These are phyloP conservation scores for Pythium phragmitis DNA, from an alignment of 352 stramenopile species.

Conservation along the genomic window DNA sequence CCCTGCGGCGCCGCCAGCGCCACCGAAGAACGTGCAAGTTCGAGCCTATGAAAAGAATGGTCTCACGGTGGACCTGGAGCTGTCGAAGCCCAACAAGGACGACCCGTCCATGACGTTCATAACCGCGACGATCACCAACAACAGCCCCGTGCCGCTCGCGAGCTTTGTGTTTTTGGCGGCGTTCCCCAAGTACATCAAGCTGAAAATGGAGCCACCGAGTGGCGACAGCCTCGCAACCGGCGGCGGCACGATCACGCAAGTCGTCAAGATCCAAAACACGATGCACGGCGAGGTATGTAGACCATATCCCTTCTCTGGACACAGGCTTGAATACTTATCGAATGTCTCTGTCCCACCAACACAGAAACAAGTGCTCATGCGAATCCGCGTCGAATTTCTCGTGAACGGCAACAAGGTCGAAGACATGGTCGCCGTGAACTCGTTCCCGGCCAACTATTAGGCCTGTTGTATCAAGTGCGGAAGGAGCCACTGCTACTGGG, in stretches of 20 bases:
- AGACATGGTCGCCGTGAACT: conserved; percentile 80
- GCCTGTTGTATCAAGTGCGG: not conserved
- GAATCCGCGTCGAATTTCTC: conserved; percentile 81
- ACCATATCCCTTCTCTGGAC: not conserved
- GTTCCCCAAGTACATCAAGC: conserved; percentile 97
- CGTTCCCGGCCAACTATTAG: conserved; percentile 52
- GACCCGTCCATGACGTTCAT: conserved; percentile 93
- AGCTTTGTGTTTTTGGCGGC: conserved; percentile 94
- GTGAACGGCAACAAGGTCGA: conserved; percentile 85
- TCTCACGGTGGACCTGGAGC: conserved; percentile 89
- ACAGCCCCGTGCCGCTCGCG: conserved; percentile 79
- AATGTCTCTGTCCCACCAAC: not conserved
- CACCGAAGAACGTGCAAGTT: conserved; percentile 53
- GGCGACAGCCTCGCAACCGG: conserved; percentile 88
- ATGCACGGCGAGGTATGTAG: conserved; percentile 87
- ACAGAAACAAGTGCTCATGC: conserved; percentile 88
- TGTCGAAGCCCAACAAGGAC: conserved; percentile 92
- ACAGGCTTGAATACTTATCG: not conserved
- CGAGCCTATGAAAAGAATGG: conserved; percentile 96
- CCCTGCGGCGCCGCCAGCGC: conserved; percentile 26
- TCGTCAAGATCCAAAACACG: conserved; percentile 96
- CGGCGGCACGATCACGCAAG: conserved; percentile 88
- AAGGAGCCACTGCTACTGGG: not conserved
- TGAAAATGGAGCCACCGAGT: conserved; percentile 97
- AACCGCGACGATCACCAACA: conserved; percentile 92